Evolutionary conservation across 192 early-diverging fungal genomes (phyloP).

Genomic region (Chytriomyces sp.): DNA sequence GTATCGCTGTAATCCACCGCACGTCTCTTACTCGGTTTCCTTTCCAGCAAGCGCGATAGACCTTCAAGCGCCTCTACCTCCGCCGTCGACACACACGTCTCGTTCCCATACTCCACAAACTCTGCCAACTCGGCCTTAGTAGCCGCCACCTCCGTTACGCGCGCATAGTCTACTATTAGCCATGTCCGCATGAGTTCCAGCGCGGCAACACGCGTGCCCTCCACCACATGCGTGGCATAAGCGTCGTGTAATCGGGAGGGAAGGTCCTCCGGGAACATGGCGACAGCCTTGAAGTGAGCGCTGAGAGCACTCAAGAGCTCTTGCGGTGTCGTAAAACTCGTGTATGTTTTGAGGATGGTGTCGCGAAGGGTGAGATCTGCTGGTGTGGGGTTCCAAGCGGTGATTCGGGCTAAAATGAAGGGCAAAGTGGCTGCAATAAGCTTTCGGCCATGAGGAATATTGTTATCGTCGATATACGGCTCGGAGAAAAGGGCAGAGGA

Average conservation of each 20-base stretch:
- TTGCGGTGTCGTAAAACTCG: neutral
- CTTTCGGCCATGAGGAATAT: neutral
- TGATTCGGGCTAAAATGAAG: neutral
- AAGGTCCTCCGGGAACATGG: neutral
- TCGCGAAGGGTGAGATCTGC: neutral
- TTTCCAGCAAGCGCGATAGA: neutral
- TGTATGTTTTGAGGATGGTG: neutral
- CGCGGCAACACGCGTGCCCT: neutral
- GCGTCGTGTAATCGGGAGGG: neutral
- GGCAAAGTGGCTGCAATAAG: neutral
- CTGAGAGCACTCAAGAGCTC: neutral
- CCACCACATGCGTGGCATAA: neutral
- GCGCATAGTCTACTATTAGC: neutral
- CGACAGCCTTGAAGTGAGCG: neutral
- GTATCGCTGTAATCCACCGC: neutral
- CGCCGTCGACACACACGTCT: no score
- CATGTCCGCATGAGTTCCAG: neutral
- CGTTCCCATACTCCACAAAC: neutral
- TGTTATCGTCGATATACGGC: no score
- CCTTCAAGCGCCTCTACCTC: neutral
- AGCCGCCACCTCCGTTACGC: neutral
- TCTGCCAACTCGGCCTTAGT: neutral
- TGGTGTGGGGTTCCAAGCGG: neutral
- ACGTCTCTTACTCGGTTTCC: neutral
- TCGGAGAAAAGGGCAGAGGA: no score